Conservation (phyloP, 768 basidiomycete species). For the Ramaria sp. region DNA sequence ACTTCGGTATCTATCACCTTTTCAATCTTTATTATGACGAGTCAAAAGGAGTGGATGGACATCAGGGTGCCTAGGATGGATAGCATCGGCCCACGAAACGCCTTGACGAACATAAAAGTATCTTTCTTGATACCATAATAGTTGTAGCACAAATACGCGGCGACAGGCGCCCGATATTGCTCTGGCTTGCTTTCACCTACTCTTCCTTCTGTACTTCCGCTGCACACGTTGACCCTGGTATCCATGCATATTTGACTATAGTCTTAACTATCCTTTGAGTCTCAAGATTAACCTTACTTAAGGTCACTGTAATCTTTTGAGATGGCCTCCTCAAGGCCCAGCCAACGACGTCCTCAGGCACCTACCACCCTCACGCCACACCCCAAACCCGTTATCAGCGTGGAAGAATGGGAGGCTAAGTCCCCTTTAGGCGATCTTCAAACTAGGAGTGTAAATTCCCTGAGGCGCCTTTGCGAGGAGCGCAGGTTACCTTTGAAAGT, state of each 20-base stretch:
- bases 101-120: not conserved
- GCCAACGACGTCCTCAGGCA: not conserved
- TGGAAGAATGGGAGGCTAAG: constrained; percentile 89
- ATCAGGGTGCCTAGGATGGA: not conserved
- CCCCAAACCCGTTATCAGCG: constrained; percentile 40
- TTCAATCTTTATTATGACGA: not conserved
- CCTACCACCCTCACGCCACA: constrained; percentile 13
- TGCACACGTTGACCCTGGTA: no score
- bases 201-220: no score
- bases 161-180: not conserved
- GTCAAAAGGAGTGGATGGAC: not conserved
- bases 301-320: not conserved
- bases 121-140: not conserved
- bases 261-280: no score
- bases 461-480: constrained; percentile 54
- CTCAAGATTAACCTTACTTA: no score
- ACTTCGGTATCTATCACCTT: not conserved
- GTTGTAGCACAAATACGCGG: not conserved
- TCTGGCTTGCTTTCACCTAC: no score
- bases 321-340: not conserved
- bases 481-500: constrained; percentile 71
- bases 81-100: not conserved
- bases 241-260: no score
- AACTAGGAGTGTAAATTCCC: constrained; percentile 46
- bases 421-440: constrained; percentile 67